Evolutionary conservation across 2,329 filamentous ascomycete genomes (phyloP).

Genomic region (Fonsecaea nubica): DNA sequence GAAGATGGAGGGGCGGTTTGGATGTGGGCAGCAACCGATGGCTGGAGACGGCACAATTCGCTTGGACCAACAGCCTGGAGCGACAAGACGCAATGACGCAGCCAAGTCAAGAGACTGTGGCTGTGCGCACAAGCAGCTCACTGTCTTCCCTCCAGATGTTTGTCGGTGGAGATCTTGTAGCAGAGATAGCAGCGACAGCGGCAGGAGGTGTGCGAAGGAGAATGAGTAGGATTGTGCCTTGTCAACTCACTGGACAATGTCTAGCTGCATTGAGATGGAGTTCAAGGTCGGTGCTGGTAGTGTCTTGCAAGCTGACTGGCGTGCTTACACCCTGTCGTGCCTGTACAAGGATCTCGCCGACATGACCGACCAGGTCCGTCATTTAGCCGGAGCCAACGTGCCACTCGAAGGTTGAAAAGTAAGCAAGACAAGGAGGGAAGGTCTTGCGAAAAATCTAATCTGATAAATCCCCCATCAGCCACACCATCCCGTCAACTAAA

Average conservation of each 20-base stretch:
- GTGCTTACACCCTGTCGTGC: slow-evolving; percentile 10
- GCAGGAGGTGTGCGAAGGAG: neutral
- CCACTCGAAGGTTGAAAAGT: neutral
- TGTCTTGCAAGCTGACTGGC: slow-evolving; percentile 15
- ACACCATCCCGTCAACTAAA: neutral
- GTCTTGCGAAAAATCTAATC: slow-evolving; percentile 26
- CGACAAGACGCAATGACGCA: slow-evolving; percentile 22
- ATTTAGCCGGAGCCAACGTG: slow-evolving; percentile 2
- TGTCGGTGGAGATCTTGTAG: neutral
- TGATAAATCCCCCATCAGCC: slow-evolving; percentile 15
- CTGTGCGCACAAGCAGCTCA: slow-evolving; percentile 1
- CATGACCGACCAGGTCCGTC: neutral
- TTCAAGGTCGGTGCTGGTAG: slow-evolving; percentile 5
- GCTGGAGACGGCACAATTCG: slow-evolving; percentile 14
- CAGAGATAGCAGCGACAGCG: neutral
- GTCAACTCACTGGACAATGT: neutral
- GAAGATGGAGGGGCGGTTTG: slow-evolving; percentile 14
- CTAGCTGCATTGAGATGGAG: slow-evolving; percentile 16
- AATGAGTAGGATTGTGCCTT: neutral
- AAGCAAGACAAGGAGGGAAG: neutral
- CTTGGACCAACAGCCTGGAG: slow-evolving; percentile 9
- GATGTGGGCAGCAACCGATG: neutral
- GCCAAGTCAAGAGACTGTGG: slow-evolving; percentile 7
- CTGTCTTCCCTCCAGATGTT: neutral
- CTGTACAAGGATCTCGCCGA: neutral